phyloP scores from a whole-genome alignment of 306 rosid genomes.

The Vigna angularis region DNA sequence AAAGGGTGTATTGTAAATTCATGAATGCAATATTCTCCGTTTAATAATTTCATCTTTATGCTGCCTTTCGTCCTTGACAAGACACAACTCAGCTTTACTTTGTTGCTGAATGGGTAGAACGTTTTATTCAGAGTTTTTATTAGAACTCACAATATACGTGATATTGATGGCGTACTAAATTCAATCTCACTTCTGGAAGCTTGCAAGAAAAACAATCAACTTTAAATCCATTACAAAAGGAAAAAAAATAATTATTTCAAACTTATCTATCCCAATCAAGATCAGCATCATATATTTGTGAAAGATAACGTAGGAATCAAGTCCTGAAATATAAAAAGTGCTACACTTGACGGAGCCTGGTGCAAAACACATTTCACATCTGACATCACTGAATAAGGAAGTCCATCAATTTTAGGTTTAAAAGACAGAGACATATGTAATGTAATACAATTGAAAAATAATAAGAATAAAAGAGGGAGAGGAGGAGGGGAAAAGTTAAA shows the following conservation, averaged over 20 bases:
- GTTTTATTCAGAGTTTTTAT: constrained; percentile 36
- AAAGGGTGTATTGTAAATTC: not conserved
- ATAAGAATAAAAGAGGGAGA: constrained; percentile 33
- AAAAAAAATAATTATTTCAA: constrained; percentile 40
- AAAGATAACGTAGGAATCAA: constrained; percentile 74
- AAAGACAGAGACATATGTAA: constrained; percentile 44
- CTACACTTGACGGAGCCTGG: constrained; percentile 37
- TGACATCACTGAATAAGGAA: constrained; percentile 60
- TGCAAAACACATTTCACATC: constrained; percentile 47
- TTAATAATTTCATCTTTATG: constrained; percentile 15
- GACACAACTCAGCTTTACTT: constrained; percentile 40
- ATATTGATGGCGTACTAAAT: constrained; percentile 51
- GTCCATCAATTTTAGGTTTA: constrained; percentile 59
- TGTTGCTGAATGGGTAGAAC: constrained; percentile 32
- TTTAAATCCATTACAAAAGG: constrained; percentile 37
- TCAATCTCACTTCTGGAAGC: constrained; percentile 43
- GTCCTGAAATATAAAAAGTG: constrained; percentile 44
- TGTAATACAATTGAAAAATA: constrained; percentile 44
- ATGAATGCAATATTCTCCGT: constrained; percentile 2
- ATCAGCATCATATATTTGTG: constrained; percentile 41
- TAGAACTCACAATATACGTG: constrained; percentile 46
- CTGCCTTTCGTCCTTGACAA: constrained; percentile 40
- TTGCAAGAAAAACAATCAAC: constrained; percentile 43
- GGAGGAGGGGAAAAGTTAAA: constrained; percentile 17
- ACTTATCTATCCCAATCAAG: constrained; percentile 45